A percentile compares a stretch with the other conserved stretches of the same genome.
Evolutionary conservation across 768 basidiomycete species (phyloP).

Genomic region (Boletus huronensis): DNA sequence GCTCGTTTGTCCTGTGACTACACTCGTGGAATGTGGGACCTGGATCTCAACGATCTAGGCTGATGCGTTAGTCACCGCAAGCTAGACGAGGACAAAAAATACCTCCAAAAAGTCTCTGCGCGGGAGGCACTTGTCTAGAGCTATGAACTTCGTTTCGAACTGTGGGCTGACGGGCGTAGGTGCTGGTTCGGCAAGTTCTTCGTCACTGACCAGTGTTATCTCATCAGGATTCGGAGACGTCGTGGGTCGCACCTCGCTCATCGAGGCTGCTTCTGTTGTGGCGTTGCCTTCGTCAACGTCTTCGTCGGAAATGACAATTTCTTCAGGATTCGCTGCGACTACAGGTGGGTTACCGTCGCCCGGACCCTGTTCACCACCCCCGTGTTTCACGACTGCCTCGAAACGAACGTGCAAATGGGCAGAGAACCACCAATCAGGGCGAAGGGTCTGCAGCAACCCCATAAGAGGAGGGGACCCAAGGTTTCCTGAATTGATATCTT

Average conservation of each 20-base stretch:
- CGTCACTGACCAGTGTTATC: slow-evolving; percentile 46
- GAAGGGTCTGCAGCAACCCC: slow-evolving; percentile 65
- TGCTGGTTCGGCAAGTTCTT: slow-evolving; percentile 38
- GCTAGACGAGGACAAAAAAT: slow-evolving; percentile 2
- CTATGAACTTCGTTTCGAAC: slow-evolving; percentile 71
- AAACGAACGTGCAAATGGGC: slow-evolving; percentile 90
- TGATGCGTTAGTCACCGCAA: background rate
- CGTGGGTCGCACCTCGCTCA: slow-evolving; percentile 37
- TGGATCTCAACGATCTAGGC: slow-evolving; percentile 70
- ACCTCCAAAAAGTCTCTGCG: slow-evolving; percentile 81
- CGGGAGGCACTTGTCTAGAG: slow-evolving; percentile 86
- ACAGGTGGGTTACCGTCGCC: background rate
- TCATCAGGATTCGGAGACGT: slow-evolving; percentile 47
- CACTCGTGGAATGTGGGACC: slow-evolving; percentile 11
- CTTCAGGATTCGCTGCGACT: slow-evolving; percentile 34
- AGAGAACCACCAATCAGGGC: slow-evolving; percentile 88
- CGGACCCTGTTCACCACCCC: background rate
- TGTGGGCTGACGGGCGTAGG: slow-evolving; percentile 25
- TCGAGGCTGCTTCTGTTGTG: slow-evolving; percentile 1
- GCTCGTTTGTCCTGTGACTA: slow-evolving; percentile 3
- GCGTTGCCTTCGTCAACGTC: slow-evolving; percentile 22
- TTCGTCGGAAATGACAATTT: slow-evolving; percentile 37
- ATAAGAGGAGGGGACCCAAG: slow-evolving; percentile 88
- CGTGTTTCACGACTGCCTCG: slow-evolving; percentile 62
- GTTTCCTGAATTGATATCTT: slow-evolving; percentile 60